Conservation (phyloP, 2,329 filamentous ascomycete genomes). For the Cryoendolithus antarcticus region DNA sequence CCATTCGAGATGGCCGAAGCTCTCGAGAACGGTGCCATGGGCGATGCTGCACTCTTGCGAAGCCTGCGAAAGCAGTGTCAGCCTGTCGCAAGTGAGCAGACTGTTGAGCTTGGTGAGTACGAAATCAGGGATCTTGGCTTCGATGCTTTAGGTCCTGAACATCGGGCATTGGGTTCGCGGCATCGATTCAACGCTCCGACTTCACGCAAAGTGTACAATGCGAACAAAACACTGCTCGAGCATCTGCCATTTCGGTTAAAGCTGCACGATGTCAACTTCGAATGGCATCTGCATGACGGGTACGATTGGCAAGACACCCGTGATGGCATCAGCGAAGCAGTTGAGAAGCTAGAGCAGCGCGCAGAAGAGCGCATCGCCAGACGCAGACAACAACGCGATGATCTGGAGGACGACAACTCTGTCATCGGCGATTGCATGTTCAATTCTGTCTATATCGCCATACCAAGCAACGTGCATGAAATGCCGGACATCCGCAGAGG, state of each 20-base stretch:
- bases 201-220: background rate
- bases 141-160: conserved; percentile 17
- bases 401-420: conserved; percentile 63
- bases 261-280: conserved; percentile 78
- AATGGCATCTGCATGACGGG: conserved; percentile 96
- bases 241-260: conserved; percentile 53
- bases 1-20: conserved; percentile 25
- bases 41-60: conserved; percentile 20
- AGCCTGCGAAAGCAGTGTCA: conserved; percentile 20
- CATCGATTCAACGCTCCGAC: conserved; percentile 21
- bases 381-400: conserved; percentile 41
- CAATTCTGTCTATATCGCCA: conserved; percentile 96
- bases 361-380: conserved; percentile 59
- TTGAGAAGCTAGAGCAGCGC: conserved; percentile 74
- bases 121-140: conserved; percentile 24
- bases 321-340: conserved; percentile 73
- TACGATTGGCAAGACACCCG: conserved; percentile 91
- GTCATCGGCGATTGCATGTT: conserved; percentile 93
- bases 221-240: background rate
- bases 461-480: conserved; percentile 67
- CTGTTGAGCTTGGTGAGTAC: conserved; percentile 16
- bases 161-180: conserved; percentile 16
- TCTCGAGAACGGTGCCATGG: conserved; percentile 15
- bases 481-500: conserved; percentile 67
- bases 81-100: conserved; percentile 7